phyloP scores from a whole-genome alignment of 169 alveolate genomes.

The Eimeria zaria region DNA sequence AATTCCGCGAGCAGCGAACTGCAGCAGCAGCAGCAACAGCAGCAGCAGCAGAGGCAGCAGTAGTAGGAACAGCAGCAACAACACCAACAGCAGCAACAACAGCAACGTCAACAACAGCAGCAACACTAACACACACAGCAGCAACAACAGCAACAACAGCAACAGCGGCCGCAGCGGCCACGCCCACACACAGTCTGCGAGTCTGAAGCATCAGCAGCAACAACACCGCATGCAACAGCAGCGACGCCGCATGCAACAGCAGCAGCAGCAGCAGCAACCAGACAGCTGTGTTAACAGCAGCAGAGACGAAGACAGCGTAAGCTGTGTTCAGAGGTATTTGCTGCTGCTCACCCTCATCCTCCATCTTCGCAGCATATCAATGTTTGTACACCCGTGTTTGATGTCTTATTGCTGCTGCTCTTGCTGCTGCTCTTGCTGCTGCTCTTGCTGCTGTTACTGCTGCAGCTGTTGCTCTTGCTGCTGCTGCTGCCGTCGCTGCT shows the following conservation, averaged over 20 bases:
- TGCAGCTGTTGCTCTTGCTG: background rate
- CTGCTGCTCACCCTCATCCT: background rate
- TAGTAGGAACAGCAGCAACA: background rate
- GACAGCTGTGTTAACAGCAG: background rate
- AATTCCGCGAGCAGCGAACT: slow-evolving; percentile 4
- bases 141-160: too few relatives aligned
- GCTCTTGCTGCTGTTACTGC: background rate
- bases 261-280: background rate
- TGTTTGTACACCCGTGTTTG: background rate
- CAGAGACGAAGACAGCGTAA: background rate
- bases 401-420: background rate
- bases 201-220: too few relatives aligned
- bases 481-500: background rate
- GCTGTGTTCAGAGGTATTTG: background rate
- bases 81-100: background rate
- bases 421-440: slow-evolving; percentile 11
- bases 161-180: too few relatives aligned
- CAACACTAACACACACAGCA: background rate
- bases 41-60: background rate
- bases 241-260: background rate
- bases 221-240: too few relatives aligned
- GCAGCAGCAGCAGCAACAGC: slow-evolving; percentile 5
- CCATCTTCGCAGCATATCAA: background rate
- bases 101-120: background rate
- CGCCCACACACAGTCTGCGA: background rate